Conservation (phyloP, 352 stramenopile genomes). For the Blastocystis sp. region DNA sequence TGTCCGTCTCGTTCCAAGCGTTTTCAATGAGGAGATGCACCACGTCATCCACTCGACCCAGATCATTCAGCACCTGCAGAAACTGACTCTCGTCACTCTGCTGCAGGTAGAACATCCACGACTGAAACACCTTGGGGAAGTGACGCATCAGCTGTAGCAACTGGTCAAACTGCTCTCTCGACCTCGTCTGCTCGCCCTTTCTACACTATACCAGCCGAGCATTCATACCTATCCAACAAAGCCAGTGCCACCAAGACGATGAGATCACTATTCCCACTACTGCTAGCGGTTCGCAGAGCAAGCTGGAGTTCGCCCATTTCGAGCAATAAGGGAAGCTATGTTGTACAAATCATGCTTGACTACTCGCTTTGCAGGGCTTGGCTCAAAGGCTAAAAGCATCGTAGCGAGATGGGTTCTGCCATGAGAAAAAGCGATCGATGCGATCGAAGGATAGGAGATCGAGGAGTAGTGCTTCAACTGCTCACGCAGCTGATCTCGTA, state of each 20-base stretch:
- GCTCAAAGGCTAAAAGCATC: slow-evolving; percentile 45
- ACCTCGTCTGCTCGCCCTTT: background rate
- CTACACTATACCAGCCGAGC: background rate
- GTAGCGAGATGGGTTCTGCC: background rate
- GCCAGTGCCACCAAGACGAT: slow-evolving; percentile 26
- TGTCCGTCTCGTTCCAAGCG: background rate
- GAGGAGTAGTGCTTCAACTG: slow-evolving; percentile 12
- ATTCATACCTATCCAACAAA: background rate
- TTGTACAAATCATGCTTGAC: background rate
- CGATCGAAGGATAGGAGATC: slow-evolving; percentile 15
- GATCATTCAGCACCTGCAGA: background rate
- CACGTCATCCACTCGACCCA: background rate
- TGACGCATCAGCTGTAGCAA: background rate
- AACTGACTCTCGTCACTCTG: background rate
- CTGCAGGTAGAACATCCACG: background rate
- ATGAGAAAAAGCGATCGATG: background rate
- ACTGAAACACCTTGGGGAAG: slow-evolving; percentile 42
- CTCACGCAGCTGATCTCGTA: slow-evolving; percentile 38
- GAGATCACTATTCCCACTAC: slow-evolving; percentile 20
- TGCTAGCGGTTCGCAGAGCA: slow-evolving; percentile 3
- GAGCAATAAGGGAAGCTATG: slow-evolving; percentile 13
- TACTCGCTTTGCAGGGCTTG: background rate
- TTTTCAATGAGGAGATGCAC: background rate
- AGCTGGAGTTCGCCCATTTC: slow-evolving; percentile 29
- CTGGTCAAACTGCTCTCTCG: background rate